These are phyloP conservation scores for Liquidambar formosana DNA, from an alignment of 164 flowering plant genomes.

Conservation along the genomic window DNA sequence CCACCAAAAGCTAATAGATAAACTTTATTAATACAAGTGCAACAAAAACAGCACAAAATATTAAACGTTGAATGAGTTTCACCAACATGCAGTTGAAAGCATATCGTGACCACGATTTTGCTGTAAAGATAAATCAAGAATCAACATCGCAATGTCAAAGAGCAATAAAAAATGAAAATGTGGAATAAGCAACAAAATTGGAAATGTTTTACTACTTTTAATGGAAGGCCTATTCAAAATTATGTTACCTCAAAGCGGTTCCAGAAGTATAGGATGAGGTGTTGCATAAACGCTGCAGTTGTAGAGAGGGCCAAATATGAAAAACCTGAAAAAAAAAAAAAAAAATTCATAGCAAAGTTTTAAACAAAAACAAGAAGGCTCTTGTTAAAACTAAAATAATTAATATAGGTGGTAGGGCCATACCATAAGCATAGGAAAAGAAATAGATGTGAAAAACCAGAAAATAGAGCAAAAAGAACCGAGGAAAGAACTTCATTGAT, in stretches of 20 bases:
- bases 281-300: slow-evolving; percentile 93
- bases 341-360: not conserved
- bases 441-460: slow-evolving; percentile 96
- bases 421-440: slow-evolving; percentile 98
- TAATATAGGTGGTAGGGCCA: slow-evolving; percentile 4
- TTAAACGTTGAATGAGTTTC: too few relatives aligned
- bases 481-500: slow-evolving; percentile 98
- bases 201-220: not conserved
- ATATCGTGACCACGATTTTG: too few relatives aligned
- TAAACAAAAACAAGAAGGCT: not conserved
- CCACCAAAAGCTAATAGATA: too few relatives aligned
- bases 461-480: slow-evolving; percentile 95
- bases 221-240: not conserved
- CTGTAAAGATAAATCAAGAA: too few relatives aligned
- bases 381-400: not conserved
- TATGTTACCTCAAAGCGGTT: slow-evolving; percentile 88
- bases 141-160: too few relatives aligned
- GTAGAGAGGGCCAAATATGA: slow-evolving; percentile 91
- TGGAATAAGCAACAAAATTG: not conserved
- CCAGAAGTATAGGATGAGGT: slow-evolving; percentile 93
- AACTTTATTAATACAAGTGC: too few relatives aligned
- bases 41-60: too few relatives aligned
- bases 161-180: not conserved
- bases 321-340: slow-evolving; percentile 55
- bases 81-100: too few relatives aligned